A percentile compares a stretch with the other conserved stretches of the same genome.
Evolutionary conservation across 495 filamentous ascomycete species (phyloP).

Genomic region (Eremomyces bilateralis): DNA sequence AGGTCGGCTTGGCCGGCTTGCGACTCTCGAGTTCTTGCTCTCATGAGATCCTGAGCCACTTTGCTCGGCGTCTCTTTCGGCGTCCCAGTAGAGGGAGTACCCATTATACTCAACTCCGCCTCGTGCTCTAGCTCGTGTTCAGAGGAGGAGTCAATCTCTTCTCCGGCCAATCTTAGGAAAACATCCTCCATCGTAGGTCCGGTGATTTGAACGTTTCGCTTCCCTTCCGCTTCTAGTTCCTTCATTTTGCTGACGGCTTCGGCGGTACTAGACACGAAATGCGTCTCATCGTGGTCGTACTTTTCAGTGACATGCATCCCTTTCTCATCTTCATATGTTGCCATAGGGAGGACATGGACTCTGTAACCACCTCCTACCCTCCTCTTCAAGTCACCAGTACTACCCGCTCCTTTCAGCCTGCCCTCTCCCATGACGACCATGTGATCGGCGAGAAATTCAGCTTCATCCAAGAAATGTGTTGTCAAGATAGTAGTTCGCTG

Average conservation of each 20-base stretch:
- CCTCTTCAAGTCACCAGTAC: conserved; percentile 17
- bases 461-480: conserved; percentile 33
- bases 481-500: conserved; percentile 61
- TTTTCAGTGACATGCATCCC: too few relatives aligned
- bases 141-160: conserved; percentile 5
- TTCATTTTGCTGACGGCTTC: conserved; percentile 43
- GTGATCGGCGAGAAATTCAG: conserved; percentile 19
- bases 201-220: conserved; percentile 51
- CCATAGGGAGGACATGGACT: conserved; percentile 29
- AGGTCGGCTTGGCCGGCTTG: conserved; percentile 23
- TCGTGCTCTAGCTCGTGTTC: background rate
- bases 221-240: conserved; percentile 34
- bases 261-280: conserved; percentile 4
- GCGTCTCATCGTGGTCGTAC: too few relatives aligned
- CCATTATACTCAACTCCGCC: too few relatives aligned
- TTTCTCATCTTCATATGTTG: too few relatives aligned
- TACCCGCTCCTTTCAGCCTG: conserved; percentile 15
- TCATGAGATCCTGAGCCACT: conserved; percentile 3
- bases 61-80: too few relatives aligned
- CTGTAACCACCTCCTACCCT: conserved; percentile 38
- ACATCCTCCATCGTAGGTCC: conserved; percentile 79
- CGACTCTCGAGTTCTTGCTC: conserved; percentile 6
- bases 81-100: too few relatives aligned
- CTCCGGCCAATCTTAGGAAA: conserved; percentile 58
- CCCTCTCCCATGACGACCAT: conserved; percentile 21